A percentile compares a stretch with the other conserved stretches of the same genome.
phyloP scores from a whole-genome alignment of 208 protist genomes.

The Porcisia hertigi region DNA sequence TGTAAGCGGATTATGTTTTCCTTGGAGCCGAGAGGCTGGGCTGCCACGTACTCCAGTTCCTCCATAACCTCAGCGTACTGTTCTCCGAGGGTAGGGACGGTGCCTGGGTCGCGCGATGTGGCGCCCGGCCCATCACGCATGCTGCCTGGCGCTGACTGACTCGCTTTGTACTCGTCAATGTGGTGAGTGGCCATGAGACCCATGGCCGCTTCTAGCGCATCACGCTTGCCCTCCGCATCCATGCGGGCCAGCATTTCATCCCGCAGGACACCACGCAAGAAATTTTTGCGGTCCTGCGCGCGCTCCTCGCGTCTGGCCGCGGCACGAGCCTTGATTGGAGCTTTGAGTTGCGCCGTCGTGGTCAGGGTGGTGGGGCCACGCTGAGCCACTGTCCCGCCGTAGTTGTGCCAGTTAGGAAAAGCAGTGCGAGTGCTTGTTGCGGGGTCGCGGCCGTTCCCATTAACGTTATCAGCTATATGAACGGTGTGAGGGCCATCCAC shows the following conservation, averaged over 20 bases:
- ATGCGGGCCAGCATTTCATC: conserved; percentile 72
- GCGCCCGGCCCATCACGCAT: conserved; percentile 11
- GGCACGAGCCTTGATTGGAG: conserved; percentile 18
- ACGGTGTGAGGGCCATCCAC: conserved; percentile 45
- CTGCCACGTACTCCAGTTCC: conserved; percentile 63
- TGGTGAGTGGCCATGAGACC: conserved; percentile 60
- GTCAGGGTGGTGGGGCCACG: conserved; percentile 37
- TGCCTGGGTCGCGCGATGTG: conserved; percentile 29
- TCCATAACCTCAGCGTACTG: conserved; percentile 77
- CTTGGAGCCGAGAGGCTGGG: conserved; percentile 78
- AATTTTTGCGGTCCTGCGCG: conserved; percentile 75
- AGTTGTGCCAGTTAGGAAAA: conserved; percentile 75
- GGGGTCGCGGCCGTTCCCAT: conserved; percentile 28
- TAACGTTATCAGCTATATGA: conserved; percentile 16
- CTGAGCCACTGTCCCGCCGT: conserved; percentile 60
- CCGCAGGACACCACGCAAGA: conserved; percentile 65
- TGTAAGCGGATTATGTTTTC: conserved; percentile 76
- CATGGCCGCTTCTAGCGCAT: conserved; percentile 44
- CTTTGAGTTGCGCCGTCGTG: conserved; percentile 23
- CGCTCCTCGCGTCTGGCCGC: conserved; percentile 46
- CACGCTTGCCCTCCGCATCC: conserved; percentile 54
- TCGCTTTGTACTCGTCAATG: conserved; percentile 48
- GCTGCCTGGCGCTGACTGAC: conserved; percentile 7
- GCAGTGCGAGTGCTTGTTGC: conserved; percentile 31
- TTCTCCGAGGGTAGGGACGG: conserved; percentile 50